Evolutionary conservation across 2,329 filamentous ascomycete species (phyloP).

Genomic region (Epicoccum sorghinum): DNA sequence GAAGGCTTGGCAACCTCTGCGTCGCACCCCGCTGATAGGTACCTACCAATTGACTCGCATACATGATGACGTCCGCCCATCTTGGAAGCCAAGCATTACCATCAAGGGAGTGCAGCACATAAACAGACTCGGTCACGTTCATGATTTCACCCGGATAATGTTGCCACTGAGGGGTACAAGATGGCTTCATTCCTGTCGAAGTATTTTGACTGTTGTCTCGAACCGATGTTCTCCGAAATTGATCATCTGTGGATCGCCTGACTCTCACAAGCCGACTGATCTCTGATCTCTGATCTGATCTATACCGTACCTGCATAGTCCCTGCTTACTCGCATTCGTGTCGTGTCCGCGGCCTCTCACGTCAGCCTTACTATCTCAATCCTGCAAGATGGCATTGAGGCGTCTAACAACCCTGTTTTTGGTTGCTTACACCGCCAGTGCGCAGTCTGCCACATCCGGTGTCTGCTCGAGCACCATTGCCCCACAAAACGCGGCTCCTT

Average conservation of each 20-base stretch:
- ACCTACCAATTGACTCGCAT: background rate
- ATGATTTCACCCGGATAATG: slow-evolving; percentile 5
- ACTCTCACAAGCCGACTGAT: background rate
- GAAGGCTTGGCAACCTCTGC: slow-evolving; percentile 15
- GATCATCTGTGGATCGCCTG: slow-evolving; percentile 1
- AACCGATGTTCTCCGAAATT: background rate
- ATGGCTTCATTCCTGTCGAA: slow-evolving; percentile 10
- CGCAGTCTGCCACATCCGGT: slow-evolving; percentile 27
- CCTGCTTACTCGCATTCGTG: slow-evolving; percentile 4
- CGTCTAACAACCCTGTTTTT: slow-evolving; percentile 34
- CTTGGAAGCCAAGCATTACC: slow-evolving; percentile 27
- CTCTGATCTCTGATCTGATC: background rate
- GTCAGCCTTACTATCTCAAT: slow-evolving; percentile 17
- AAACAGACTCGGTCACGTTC: slow-evolving; percentile 12
- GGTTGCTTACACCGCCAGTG: slow-evolving; percentile 29
- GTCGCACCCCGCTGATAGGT: background rate
- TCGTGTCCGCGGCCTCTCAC: slow-evolving; percentile 14
- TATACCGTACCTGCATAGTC: slow-evolving; percentile 16
- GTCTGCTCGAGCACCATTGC: slow-evolving; percentile 46
- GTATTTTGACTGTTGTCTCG: slow-evolving; percentile 1
- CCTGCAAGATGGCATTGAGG: slow-evolving; percentile 28
- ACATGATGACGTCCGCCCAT: slow-evolving; percentile 24
- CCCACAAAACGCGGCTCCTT: slow-evolving; percentile 48
- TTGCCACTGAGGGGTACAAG: slow-evolving; percentile 28
- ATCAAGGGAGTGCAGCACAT: slow-evolving; percentile 21